Base-by-base conservation (phyloP, 768 basidiomycete species). In the Suillus luteus region DNA sequence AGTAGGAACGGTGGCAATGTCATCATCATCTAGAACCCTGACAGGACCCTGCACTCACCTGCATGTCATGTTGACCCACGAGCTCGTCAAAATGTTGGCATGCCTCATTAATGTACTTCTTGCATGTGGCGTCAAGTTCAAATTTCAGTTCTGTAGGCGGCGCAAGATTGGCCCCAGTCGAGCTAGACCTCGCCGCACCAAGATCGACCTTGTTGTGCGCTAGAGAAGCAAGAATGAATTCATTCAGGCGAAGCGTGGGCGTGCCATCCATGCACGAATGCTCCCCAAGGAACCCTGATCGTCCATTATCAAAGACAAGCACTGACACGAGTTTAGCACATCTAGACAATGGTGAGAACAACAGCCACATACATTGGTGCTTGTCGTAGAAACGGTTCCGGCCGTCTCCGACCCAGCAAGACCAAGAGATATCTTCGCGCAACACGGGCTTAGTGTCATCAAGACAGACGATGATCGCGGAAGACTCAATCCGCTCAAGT, bases 371-470 rank as follows among this genome's bases (percentile, higher is more conserved):
- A 95, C 93, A 71, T 72, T 99, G 93, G 72, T 99, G 96, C 77
- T 99, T 99, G 81, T 99, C 97, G 72, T 89, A 98, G 82, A 91
- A 99, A 64, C 96, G 81, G 75, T 96, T 97, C 58, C 87, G 81
- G 27, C 94, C 96, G 68, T 96, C 85, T 38, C 95, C 96, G 27
- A 89, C 88, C 95, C 96, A 98, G 57, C 87, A 86, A 22, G 78
- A 81, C 88, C 91, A 91, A 62, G 91, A 91, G 14, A 91, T 81
- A 35, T 92, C 87, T 67, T 96, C 92, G 46, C 93, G 83, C 6
- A 91, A 91, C 38, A 92, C 79, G 0, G 96, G 96, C 44, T 82
- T 82, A 12, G 84, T 83, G 73, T 94, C 93, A 70, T 99, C 96
- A 24, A 99, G 80, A 49, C 88, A 88, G 2, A 99, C 82, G 1